Conservation (phyloP, 2,329 filamentous ascomycete species). For the Trematosphaeria pertusa region DNA sequence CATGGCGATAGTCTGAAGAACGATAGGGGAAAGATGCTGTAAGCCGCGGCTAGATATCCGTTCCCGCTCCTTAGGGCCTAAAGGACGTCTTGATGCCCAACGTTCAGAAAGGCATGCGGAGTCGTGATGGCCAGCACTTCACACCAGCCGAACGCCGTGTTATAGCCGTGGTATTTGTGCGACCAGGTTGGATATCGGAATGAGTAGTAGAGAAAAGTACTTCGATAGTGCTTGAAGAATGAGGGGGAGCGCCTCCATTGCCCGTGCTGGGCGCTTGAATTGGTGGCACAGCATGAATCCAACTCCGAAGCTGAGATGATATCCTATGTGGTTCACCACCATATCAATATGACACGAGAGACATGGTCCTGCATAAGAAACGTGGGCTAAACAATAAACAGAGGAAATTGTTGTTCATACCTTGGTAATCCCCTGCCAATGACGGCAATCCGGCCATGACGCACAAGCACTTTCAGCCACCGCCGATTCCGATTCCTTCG, state of each 20-base stretch:
- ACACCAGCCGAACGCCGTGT: conserved; percentile 13
- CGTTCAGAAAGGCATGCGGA: conserved; percentile 14
- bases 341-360: conserved; percentile 41
- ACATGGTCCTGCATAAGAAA: conserved; percentile 38
- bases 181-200: conserved; percentile 26
- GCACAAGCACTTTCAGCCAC: conserved; percentile 50
- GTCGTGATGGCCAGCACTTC: conserved; percentile 16
- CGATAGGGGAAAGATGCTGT: conserved; percentile 9
- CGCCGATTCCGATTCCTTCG: conserved; percentile 46
- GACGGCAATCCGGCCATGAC: conserved; percentile 38
- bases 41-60: too few relatives aligned
- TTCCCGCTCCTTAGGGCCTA: too few relatives aligned
- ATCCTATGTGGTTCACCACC: conserved; percentile 29
- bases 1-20: conserved; percentile 22
- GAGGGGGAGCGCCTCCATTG: too few relatives aligned
- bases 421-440: conserved; percentile 37
- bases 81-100: too few relatives aligned
- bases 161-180: conserved; percentile 33
- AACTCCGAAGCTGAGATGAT: conserved; percentile 36
- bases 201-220: conserved; percentile 32
- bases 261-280: too few relatives aligned
- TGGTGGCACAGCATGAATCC: conserved; percentile 37
- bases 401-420: conserved; percentile 35
- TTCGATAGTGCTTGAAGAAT: conserved; percentile 22
- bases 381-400: conserved; percentile 34